These are phyloP conservation scores for Botryosphaeria dothidea DNA, from an alignment of 2,329 filamentous ascomycete genomes.

Conservation along the genomic window DNA sequence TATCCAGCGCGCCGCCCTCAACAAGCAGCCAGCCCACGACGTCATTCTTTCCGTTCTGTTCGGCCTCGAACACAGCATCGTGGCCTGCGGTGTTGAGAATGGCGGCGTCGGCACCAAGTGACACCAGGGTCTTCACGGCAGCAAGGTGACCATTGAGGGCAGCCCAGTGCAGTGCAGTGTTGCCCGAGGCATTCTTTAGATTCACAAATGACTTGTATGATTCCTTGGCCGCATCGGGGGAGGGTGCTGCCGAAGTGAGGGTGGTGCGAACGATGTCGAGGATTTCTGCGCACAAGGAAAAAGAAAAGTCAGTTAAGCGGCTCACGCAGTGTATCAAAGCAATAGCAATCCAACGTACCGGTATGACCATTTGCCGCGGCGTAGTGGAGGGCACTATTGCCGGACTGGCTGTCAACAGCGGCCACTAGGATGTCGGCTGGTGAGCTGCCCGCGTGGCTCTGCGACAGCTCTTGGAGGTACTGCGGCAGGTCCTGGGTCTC, in stretches of 20 bases:
- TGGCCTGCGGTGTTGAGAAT: slow-evolving; percentile 83
- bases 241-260: slow-evolving; percentile 21
- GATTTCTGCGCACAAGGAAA: slow-evolving; percentile 28
- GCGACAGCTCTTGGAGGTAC: slow-evolving; percentile 60
- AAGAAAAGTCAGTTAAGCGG: not conserved
- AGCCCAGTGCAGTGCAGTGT: slow-evolving; percentile 93
- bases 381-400: slow-evolving; percentile 84
- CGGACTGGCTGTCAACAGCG: slow-evolving; percentile 72
- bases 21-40: slow-evolving; percentile 51
- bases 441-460: slow-evolving; percentile 44
- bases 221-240: slow-evolving; percentile 25
- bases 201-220: slow-evolving; percentile 57
- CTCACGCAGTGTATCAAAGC: not conserved
- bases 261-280: slow-evolving; percentile 30
- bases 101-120: slow-evolving; percentile 73
- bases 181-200: slow-evolving; percentile 75
- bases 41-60: slow-evolving; percentile 50
- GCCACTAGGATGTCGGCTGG: slow-evolving; percentile 65
- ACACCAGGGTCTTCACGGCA: slow-evolving; percentile 74
- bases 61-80: slow-evolving; percentile 55
- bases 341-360: slow-evolving; percentile 52
- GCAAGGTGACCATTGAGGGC: slow-evolving; percentile 84
- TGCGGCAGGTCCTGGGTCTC: slow-evolving; percentile 69
- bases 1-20: slow-evolving; percentile 46
- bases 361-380: slow-evolving; percentile 86